Base-by-base conservation (phyloP, 73 alveolate genomes). In the Paramecium tetraurelia region DNA sequence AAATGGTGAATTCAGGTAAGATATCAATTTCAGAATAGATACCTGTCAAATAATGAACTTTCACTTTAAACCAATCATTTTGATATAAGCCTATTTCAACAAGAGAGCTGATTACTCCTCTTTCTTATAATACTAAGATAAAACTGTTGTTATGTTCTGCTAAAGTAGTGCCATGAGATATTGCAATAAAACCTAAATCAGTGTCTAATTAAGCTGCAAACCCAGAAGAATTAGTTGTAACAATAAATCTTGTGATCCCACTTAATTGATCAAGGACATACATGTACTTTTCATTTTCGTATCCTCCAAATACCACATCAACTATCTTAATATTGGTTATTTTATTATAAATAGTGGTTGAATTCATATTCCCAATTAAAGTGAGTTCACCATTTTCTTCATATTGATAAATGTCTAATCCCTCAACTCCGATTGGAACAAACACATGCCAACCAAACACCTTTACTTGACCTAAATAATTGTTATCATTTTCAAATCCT, bases 51-150 rank as follows among this genome's bases (percentile, higher is more conserved):
- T 40, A 48, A 48, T 80, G 90, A 24, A 21, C 48, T 10, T 80
- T 80, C 3, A 80, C 90, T 80, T 24, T 80, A 44, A 80, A 80
- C 90, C 90, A 80, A 24, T 80, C 48, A 44, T 80, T 46, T 80
- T 35, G 18, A 41, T 8, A 46, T 6, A 80, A 31, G 0, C 76
- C 90, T 20, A 80, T 80, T 35, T 80, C 90, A 10, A 22, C 36
- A 12, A 80, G 12, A 21, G 48, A 16, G 5, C n/a, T 20, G 21
- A 43, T 41, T 4, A 80, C 70, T 11, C 75, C 90, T 44, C 48
- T 80, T 16, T 80, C 71, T 21, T 31, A 80, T 80, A 80, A 43
- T 14, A 80, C 18, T 35, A 80, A 80, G 6, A 80, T 12, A 48
- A 10, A 43, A 40, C 57, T 24, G 24, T 80, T 63, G 43, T 80